Evolutionary conservation across 2,329 filamentous ascomycete genomes (phyloP), one percentile per base, ranked within the genome.

Genomic region (Arthrinium phaeospermum): DNA sequence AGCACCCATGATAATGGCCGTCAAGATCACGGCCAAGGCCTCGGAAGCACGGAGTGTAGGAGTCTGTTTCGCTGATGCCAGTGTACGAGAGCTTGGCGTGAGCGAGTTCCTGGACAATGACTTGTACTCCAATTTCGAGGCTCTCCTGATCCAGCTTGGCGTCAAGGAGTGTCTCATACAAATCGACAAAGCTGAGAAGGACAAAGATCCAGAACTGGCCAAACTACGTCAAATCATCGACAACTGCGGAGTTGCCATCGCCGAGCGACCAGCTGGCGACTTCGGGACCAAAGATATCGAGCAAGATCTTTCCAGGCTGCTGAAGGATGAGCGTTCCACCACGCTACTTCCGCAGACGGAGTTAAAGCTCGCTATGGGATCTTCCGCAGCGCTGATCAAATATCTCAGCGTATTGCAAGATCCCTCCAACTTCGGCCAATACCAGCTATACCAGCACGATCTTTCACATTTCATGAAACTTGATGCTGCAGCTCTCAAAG

Each of bases 51-150:
- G 96, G 67, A 94, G 90, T 75, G 93, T 99, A 0, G 96, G 96
- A 12, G 96, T 99, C 6, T 98, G 96, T 83, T 99, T 99, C 80
- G 97, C 96, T 10, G 96, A 99, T 85, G 96, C 97, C 0, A 98
- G 94, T 76, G 96, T 98, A 37, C 90, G 96, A 70, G 96, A 99
- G 85, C 88, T 99, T 2, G 96, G 96, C 12, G 95, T 99, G 71
- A 98, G 94, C 86, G 97, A 99, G 80, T 99, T 99, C 76, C 89
- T 98, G n/a, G 96, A 99, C 86, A 99, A 98, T 79, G 96, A 99
- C 80, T 87, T 98, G 13, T 99, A 97, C 85, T 98, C 96, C 70
- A 99, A 99, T 81, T 97, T 99, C 76, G 96, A 99, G 84, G 95
- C 95, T 3, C 88, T 99, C 24, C 90, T 99, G 70, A 99, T 99